These are phyloP conservation scores for Chalciporus pseudorubinellus DNA, from an alignment of 768 basidiomycete species.

Conservation along the genomic window DNA sequence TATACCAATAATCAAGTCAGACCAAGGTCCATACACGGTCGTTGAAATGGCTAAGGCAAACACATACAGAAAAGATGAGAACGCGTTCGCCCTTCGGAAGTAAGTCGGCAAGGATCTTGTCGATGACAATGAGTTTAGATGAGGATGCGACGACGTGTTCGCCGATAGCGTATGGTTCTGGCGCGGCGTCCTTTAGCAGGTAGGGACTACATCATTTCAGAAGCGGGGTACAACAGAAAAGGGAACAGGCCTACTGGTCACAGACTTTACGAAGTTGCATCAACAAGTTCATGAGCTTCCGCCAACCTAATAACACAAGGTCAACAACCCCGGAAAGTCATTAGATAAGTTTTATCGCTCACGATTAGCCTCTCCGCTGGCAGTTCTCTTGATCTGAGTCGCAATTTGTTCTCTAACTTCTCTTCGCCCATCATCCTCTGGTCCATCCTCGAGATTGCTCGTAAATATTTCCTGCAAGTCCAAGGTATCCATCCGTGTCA, in stretches of 20 bases:
- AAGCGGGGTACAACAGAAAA: no score
- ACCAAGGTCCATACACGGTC: neutral
- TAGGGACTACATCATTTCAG: no score
- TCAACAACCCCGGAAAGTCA: neutral
- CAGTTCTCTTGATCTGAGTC: constrained; percentile 36
- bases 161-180: constrained; percentile 47
- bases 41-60: neutral
- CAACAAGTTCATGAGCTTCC: constrained; percentile 61
- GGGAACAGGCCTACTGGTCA: no score
- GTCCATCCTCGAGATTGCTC: constrained; percentile 25
- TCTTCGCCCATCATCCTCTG: constrained; percentile 35
- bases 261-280: constrained; percentile 71
- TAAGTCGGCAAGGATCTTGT: constrained; percentile 55
- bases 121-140: constrained; percentile 54
- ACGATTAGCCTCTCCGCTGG: constrained; percentile 32
- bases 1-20: constrained; percentile 25
- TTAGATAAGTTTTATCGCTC: constrained; percentile 1
- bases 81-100: constrained; percentile 61
- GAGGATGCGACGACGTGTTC: constrained; percentile 58
- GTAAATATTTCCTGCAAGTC: constrained; percentile 50
- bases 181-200: constrained; percentile 46
- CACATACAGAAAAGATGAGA: constrained; percentile 63
- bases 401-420: constrained; percentile 41
- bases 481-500: constrained; percentile 50
- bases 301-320: constrained; percentile 42